Percentiles rank a stretch among this genome's conserved stretches.
phyloP scores from a whole-genome alignment of 2,329 filamentous ascomycete species.

The Aspergillus pseudonomiae region DNA sequence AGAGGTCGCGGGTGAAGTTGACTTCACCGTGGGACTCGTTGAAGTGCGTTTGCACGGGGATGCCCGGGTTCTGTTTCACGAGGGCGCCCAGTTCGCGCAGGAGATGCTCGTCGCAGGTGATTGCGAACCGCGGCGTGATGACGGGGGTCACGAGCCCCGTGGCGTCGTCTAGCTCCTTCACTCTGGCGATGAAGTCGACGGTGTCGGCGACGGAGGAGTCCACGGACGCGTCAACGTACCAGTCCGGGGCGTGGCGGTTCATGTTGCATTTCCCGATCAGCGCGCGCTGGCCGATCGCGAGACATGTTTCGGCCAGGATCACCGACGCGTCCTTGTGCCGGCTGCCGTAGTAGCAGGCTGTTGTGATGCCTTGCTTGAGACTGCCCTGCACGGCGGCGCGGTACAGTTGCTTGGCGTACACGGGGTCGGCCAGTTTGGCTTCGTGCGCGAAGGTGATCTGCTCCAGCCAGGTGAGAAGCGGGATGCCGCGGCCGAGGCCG shows the following conservation, averaged over 20 bases:
- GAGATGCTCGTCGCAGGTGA: conserved; percentile 60
- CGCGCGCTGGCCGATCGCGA: conserved; percentile 37
- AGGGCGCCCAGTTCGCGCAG: conserved; percentile 60
- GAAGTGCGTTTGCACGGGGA: conserved; percentile 69
- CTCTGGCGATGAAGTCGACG: conserved; percentile 52
- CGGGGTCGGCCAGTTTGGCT: conserved; percentile 59
- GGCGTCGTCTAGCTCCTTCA: conserved; percentile 50
- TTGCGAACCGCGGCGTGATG: conserved; percentile 64
- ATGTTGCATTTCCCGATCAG: conserved; percentile 43
- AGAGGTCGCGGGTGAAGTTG: conserved; percentile 56
- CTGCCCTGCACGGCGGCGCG: conserved; percentile 58
- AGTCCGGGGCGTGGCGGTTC: conserved; percentile 51
- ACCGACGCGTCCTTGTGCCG: conserved; percentile 33
- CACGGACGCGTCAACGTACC: conserved; percentile 53
- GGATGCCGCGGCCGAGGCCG: conserved; percentile 45
- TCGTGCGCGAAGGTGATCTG: conserved; percentile 68
- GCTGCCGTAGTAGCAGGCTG: conserved; percentile 41
- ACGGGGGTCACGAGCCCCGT: conserved; percentile 52
- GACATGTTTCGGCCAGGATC: conserved; percentile 38
- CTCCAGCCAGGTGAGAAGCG: conserved; percentile 63
- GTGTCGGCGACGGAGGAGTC: conserved; percentile 56
- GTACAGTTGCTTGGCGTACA: conserved; percentile 59
- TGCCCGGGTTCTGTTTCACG: conserved; percentile 48
- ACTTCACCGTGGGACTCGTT: conserved; percentile 67
- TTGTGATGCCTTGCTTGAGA: conserved; percentile 55